Conservation (phyloP, 768 basidiomycete species). For the Dioszegia aurantiaca region DNA sequence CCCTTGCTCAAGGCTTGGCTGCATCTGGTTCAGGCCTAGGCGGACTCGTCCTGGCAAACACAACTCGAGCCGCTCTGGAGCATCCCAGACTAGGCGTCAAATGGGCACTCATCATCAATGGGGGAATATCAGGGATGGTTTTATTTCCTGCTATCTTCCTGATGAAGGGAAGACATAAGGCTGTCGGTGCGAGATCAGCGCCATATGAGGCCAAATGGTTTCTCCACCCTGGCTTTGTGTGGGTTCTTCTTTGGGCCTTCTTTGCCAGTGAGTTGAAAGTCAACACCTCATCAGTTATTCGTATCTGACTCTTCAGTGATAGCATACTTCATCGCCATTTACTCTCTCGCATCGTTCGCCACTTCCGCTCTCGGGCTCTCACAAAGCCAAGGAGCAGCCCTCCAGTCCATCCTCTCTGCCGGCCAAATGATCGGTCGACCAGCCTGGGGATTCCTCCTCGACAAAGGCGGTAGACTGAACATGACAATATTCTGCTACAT, state of each 20-base stretch:
- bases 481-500: slow-evolving; percentile 45
- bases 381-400: slow-evolving; percentile 47
- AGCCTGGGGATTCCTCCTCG: slow-evolving; percentile 40
- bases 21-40: slow-evolving; percentile 44
- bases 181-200: slow-evolving; percentile 40
- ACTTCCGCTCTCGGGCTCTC: slow-evolving; percentile 44
- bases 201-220: slow-evolving; percentile 42
- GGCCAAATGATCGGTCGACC: slow-evolving; percentile 52
- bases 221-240: slow-evolving; percentile 46
- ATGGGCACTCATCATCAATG: slow-evolving; percentile 48
- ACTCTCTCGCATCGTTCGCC: slow-evolving; percentile 49
- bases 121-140: slow-evolving; percentile 39
- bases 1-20: slow-evolving; percentile 37
- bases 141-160: slow-evolving; percentile 44
- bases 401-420: slow-evolving; percentile 50
- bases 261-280: slow-evolving; percentile 33
- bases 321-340: slow-evolving; percentile 49
- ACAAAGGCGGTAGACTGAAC: slow-evolving; percentile 48
- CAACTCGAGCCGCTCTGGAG: slow-evolving; percentile 31
- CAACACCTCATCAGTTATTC: background rate
- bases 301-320: slow-evolving; percentile 24
- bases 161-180: slow-evolving; percentile 41
- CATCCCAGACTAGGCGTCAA: slow-evolving; percentile 27
- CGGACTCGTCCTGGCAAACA: slow-evolving; percentile 36
- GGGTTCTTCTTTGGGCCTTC: slow-evolving; percentile 45